These are phyloP conservation scores for Arthroderma sp. DNA, from an alignment of 2,329 filamentous ascomycete genomes.

Conservation along the genomic window DNA sequence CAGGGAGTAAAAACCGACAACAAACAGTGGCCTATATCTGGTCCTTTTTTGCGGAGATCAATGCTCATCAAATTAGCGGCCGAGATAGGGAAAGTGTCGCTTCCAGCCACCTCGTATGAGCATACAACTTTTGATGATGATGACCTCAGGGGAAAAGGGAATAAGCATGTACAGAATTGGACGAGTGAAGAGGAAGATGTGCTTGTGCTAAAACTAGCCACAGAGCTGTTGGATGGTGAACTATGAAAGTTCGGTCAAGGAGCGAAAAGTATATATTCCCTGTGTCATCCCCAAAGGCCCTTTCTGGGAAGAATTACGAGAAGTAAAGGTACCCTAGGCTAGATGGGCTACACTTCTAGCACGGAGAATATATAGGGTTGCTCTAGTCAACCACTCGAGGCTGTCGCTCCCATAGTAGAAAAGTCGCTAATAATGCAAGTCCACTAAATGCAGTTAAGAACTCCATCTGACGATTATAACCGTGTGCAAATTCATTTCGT, in stretches of 20 bases:
- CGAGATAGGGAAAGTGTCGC: neutral
- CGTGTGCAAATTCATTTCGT: too few species aligned
- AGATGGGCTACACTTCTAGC: too few species aligned
- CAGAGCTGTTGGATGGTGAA: neutral
- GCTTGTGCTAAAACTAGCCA: neutral
- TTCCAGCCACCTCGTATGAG: neutral
- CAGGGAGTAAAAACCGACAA: neutral
- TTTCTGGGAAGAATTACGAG: too few species aligned
- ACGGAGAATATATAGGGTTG: too few species aligned
- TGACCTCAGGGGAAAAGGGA: neutral
- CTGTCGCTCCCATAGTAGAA: too few species aligned
- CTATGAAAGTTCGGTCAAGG: neutral
- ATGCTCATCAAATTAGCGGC: neutral
- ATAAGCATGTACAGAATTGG: neutral
- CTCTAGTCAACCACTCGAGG: too few species aligned
- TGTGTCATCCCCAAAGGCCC: too few species aligned
- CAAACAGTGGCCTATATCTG: neutral
- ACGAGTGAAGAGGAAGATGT: neutral
- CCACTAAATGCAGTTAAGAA: too few species aligned
- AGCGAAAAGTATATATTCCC: too few species aligned
- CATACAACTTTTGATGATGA: neutral
- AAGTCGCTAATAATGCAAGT: too few species aligned
- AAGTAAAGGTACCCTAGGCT: too few species aligned
- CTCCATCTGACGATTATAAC: too few species aligned
- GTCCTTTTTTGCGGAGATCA: conserved; percentile 3